A percentile compares a stretch with the other conserved stretches of the same genome.
Conservation (phyloP, 1,139 yeast genomes). For the Geotrichum fermentans region DNA sequence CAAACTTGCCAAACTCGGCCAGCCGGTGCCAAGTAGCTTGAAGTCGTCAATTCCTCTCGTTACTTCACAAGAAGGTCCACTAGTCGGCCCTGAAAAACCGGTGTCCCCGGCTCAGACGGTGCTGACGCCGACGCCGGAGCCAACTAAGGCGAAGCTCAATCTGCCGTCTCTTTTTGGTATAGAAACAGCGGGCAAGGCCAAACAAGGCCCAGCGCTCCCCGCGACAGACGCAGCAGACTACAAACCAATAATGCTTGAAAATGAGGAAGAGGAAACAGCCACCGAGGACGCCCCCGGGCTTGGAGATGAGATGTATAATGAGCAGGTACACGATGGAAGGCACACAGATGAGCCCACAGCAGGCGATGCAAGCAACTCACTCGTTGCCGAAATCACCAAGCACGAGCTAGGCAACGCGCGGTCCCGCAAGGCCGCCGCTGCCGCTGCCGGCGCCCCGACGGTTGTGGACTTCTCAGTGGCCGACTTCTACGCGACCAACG, state of each 20-base stretch:
- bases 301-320: too few species aligned
- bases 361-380: background rate
- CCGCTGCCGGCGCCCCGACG: constrained; percentile 5
- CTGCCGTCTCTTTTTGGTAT: constrained; percentile 14
- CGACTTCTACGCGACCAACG: constrained; percentile 30
- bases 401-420: constrained; percentile 16
- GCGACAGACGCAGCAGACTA: constrained; percentile 12
- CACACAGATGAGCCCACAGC: background rate
- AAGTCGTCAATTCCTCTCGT: background rate
- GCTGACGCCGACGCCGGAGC: background rate
- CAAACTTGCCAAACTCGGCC: constrained; percentile 13
- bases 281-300: background rate
- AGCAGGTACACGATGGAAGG: too few species aligned
- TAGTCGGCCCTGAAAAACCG: background rate
- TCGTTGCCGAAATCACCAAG: constrained; percentile 9
- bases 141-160: constrained; percentile 1
- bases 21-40: constrained; percentile 4
- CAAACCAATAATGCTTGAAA: constrained; percentile 21
- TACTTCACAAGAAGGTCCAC: background rate
- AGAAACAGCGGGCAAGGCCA: constrained; percentile 1
- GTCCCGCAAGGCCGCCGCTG: constrained; percentile 1
- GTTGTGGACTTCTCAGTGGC: constrained; percentile 33
- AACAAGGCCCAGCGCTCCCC: constrained; percentile 15
- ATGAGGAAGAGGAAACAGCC: constrained; percentile 1
- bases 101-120: background rate